Evolutionary conservation across 805 yeast genomes (phyloP), one percentile per base, ranked within the genome.

Genomic region (Saturnispora besseyi): DNA sequence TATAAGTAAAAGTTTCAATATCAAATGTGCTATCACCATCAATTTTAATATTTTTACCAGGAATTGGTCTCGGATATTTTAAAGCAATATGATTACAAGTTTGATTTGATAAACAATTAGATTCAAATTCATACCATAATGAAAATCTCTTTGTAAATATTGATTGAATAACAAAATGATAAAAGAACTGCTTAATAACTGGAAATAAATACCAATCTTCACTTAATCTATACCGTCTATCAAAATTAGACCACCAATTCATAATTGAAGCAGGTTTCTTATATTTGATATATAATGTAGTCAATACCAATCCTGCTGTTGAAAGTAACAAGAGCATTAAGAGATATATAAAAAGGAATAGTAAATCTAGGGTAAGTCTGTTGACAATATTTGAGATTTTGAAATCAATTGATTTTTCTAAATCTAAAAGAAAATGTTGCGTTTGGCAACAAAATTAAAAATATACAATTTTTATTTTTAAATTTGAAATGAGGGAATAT

Each of bases 91-190:
- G 72, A 54, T 79, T 64, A 4, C 84, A 79, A 54, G 76, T 59
- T 49, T 66, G 62, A 10, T 32, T 8, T 18, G 22, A 37, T 26
- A 59, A 49, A 3, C 74, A 89, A n/a, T 75, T 65, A 28, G 66
- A 55, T 56, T 84, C 95, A 56, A 88, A 79, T 15, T 67, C 55
- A 62, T 86, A 82, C 89, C 93, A 88, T 58, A 76, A 75, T 57
- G 82, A 81, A 47, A 82, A 78, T 49, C 64, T 68, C 37, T 72
- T 72, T 26, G 71, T 58, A 37, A 60, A 59, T 12, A 62, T 57
- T 45, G 57, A 52, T 24, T 61, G 61, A 55, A 65, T 65, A 9
- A 69, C 62, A 55, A 73, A 81, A 2, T 72, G 72, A 11, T 71
- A 50, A 4, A 74, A 74, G 31, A 64, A 61, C 31, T 64, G 59